Evolutionary conservation across 768 basidiomycete species (phyloP), one percentile per base, ranked within the genome.

Genomic region (Royoungia palumana): DNA sequence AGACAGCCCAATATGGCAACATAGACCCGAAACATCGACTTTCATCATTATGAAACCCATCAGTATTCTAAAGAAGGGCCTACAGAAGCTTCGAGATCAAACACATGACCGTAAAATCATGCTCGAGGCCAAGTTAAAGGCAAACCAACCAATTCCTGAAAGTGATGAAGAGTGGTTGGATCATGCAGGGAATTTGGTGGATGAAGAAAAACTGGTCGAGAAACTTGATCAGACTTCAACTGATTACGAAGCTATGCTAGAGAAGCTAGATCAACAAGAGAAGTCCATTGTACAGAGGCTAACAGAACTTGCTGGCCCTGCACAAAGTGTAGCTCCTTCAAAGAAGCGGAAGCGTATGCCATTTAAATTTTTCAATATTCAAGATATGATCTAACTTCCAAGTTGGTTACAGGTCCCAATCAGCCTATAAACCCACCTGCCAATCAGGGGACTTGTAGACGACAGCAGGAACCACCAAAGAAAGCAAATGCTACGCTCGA

Each of bases 131-230:
- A 36, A 48, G 17, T 46, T 60, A 20, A 50, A 49, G 44, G 43
- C 47, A 19, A 55, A 50, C 38, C 28, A 60, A 46, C 32, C 39
- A 38, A 58, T 64, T 24, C 55, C 54, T 6, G 34, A 50, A 6
- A 39, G 27, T 30, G 61, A 63, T 43, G 46, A 56, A 42, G 49
- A 53, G 32, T 65, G 56, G 56, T 49, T 65, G n/a, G 60, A 65
- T 44, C 45, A 53, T 56, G 50, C 39, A 22, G 58, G 53, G 21
- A 61, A 65, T 47, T 43, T 59, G 21, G 53, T 64, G 38, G 53
- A 62, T 51, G 60, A 60, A 51, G 54, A 61, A 43, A 35, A 24
- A 14, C 35, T 58, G 34, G 24, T 66, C 35, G 49, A 60, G 24
- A 25, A 25, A 25, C 24, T 25, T 25, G 24, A n/a, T n/a, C n/a